Evolutionary conservation across 805 yeast species (phyloP).

Genomic region (Candida michaelii): DNA sequence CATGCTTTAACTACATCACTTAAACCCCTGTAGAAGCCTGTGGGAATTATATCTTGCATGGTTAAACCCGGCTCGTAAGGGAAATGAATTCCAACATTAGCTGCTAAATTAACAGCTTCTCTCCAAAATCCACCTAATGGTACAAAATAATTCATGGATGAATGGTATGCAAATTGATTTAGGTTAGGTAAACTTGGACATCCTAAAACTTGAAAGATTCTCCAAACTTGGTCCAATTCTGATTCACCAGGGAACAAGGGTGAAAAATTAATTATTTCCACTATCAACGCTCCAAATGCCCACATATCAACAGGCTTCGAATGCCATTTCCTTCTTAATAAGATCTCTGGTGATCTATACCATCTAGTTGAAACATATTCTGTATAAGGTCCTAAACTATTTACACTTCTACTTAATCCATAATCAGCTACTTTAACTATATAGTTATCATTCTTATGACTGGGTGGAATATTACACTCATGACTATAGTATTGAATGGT

Average conservation of each 20-base stretch:
- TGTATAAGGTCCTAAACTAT: conserved; percentile 58
- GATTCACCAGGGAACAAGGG: conserved; percentile 85
- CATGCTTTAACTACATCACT: conserved; percentile 46
- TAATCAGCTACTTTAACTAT: conserved; percentile 77
- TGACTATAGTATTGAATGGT: conserved; percentile 53
- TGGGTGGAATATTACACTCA: conserved; percentile 37
- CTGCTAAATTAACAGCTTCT: conserved; percentile 54
- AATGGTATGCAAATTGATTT: conserved; percentile 8
- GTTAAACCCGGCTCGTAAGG: conserved; percentile 56
- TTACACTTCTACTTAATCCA: conserved; percentile 67
- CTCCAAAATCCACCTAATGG: conserved; percentile 78
- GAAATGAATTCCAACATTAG: conserved; percentile 53
- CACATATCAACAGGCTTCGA: conserved; percentile 76
- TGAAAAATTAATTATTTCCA: conserved; percentile 65
- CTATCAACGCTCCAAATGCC: conserved; percentile 83
- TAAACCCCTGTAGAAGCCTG: conserved; percentile 42
- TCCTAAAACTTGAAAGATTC: conserved; percentile 68
- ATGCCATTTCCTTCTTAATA: conserved; percentile 61
- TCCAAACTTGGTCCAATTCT: conserved; percentile 77
- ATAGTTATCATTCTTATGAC: conserved; percentile 45
- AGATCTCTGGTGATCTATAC: conserved; percentile 83
- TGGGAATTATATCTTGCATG: conserved; percentile 45
- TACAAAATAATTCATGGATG: conserved; percentile 10
- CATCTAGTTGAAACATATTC: conserved; percentile 82
- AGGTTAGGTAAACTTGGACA: conserved; percentile 52